These are phyloP conservation scores for Oenanthe sinensis DNA, from an alignment of 129 eudicot genomes.

Conservation along the genomic window DNA sequence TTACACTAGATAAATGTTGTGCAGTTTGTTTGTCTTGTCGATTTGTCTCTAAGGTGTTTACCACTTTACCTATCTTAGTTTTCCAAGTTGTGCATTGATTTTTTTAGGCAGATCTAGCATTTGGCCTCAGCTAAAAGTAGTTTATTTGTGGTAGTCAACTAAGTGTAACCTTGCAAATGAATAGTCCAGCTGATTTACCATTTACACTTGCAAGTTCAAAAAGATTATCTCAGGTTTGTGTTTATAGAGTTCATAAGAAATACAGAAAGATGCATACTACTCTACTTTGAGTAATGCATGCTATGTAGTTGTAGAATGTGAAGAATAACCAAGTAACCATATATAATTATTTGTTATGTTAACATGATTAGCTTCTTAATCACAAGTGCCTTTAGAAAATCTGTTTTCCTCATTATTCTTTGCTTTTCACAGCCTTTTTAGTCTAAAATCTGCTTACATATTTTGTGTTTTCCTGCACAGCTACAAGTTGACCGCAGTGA, in stretches of 20 bases:
- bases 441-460: constrained; percentile 3
- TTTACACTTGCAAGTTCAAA: not conserved
- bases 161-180: not conserved
- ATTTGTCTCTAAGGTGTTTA: not conserved
- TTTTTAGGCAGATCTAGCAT: not conserved
- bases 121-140: not conserved
- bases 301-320: too few species aligned
- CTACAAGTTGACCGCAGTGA: constrained; percentile 85
- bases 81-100: not conserved
- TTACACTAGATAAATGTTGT: too few species aligned
- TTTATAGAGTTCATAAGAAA: too few species aligned
- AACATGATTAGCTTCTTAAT: not conserved
- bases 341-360: too few species aligned
- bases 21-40: not conserved
- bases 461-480: constrained; percentile 28
- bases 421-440: not conserved
- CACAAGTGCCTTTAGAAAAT: not conserved
- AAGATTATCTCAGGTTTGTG: too few species aligned
- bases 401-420: not conserved
- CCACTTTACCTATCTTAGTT: not conserved
- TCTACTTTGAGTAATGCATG: too few species aligned
- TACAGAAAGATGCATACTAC: too few species aligned
- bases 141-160: not conserved
- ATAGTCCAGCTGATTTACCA: not conserved
- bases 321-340: too few species aligned